A percentile compares a stretch with the other conserved stretches of the same genome.
These are phyloP conservation scores for Pelargonium hybrid DNA, from an alignment of 441 rosid species.

Conservation along the genomic window DNA sequence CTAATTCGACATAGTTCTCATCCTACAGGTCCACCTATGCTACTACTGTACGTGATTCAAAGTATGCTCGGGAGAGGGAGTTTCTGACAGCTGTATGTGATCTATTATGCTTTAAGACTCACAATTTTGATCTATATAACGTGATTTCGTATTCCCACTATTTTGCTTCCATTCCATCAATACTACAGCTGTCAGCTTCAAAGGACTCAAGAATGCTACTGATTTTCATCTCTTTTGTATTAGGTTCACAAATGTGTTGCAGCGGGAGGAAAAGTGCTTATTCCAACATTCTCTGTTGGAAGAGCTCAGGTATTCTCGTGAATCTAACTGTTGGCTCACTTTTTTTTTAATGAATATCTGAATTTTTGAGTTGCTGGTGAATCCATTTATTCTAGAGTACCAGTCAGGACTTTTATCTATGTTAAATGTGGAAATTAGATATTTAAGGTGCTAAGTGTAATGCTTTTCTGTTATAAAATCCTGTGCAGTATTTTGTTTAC, in stretches of 20 bases:
- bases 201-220: background rate
- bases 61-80: conserved; percentile 81
- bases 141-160: background rate
- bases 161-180: background rate
- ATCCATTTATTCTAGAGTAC: background rate
- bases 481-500: background rate
- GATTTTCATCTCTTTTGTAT: background rate
- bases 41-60: conserved; percentile 78
- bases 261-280: conserved; percentile 90
- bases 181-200: background rate
- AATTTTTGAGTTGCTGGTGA: background rate
- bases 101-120: conserved; percentile 17
- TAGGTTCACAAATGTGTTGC: conserved; percentile 90
- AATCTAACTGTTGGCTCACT: background rate
- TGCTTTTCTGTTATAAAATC: background rate
- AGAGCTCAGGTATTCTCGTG: conserved; percentile 72
- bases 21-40: conserved; percentile 82
- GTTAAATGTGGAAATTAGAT: background rate
- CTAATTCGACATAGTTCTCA: conserved; percentile 6
- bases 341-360: background rate
- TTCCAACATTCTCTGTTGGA: conserved; percentile 95
- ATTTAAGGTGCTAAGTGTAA: background rate
- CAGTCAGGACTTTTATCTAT: background rate
- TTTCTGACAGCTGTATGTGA: conserved; percentile 85
- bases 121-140: conserved; percentile 4